Base-by-base conservation (phyloP, 192 early-diverging fungal genomes). In the Borealophlyctis nickersoniae region DNA sequence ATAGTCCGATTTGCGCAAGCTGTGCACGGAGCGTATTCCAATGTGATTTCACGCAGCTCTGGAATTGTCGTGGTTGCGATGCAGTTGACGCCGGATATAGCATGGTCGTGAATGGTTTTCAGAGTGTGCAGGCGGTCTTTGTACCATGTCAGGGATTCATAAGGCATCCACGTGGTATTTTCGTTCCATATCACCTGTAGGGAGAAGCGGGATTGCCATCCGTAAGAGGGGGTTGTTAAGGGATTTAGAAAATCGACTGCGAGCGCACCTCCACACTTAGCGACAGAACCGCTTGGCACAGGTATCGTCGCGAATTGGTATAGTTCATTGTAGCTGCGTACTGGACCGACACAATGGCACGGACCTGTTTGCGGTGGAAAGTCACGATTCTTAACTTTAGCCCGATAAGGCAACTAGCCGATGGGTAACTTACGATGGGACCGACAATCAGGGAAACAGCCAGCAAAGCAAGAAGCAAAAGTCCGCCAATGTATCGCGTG, bases 241-340 rank as follows among this genome's bases (percentile, higher is more conserved):
- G n/a, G n/a, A 36, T 19, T 19, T 36, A 59, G 16, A 39, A 0
- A 39, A 65, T 32, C 28, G 52, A 14, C 1, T 19, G 1, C 1
- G 2, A 2, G 36, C 7, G 2, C 27, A 45, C 52, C 54, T 69
- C 67, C n/a, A 28, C 35, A 19, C 23, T 59, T 11, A 63, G 27
- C n/a, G 56, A 53, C 7, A 55, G 23, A 5, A 48, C 39, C 1
- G 33, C 54, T 56, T 69, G 60, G 5, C 54, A 50, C 13, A 49
- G 35, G n/a, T 36, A 63, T n/a, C 67, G 51, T 19, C 67, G 31
- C 23, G n/a, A 5, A 19, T 56, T 56, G 11, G 52, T 62, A 27
- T 55, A 69, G 23, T 53, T 63, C 67, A 69, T 69, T 5, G 60
- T 68, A 19, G 11, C 0, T 5, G 66, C 66, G 33, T 61, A 68